A percentile compares a stretch with the other conserved stretches of the same genome.
phyloP scores from a whole-genome alignment of 352 stramenopile species.

The Aphanomyces cochlioides region DNA sequence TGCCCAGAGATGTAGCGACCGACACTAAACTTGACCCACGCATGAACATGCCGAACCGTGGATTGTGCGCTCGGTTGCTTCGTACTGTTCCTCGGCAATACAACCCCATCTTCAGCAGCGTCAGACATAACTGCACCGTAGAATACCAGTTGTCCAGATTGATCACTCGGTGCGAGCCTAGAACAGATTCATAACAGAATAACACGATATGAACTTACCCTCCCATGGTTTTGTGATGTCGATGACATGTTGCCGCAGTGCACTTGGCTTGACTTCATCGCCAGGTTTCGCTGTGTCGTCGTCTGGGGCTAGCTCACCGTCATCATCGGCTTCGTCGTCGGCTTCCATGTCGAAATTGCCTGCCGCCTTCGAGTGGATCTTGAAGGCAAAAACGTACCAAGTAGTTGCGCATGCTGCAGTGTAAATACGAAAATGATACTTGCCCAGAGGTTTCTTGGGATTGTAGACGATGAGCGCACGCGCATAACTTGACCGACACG shows the following conservation, averaged over 20 bases:
- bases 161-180: slow-evolving; percentile 6
- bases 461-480: neutral
- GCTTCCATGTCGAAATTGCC: neutral
- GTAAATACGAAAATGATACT: neutral
- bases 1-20: slow-evolving; percentile 4
- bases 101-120: slow-evolving; percentile 3
- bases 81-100: slow-evolving; percentile 3
- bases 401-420: neutral
- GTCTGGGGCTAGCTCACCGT: neutral
- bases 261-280: slow-evolving; percentile 2
- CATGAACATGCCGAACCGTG: slow-evolving; percentile 8
- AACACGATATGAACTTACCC: neutral
- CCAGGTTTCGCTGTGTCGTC: neutral
- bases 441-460: neutral
- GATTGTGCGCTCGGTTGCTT: slow-evolving; percentile 4
- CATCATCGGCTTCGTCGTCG: neutral
- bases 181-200: slow-evolving; percentile 1
- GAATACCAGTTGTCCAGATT: slow-evolving; percentile 4
- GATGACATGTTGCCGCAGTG: slow-evolving; percentile 1
- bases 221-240: slow-evolving; percentile 3
- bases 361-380: slow-evolving; percentile 1
- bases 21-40: neutral
- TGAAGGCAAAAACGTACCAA: slow-evolving; percentile 4
- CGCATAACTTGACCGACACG: neutral
- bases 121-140: neutral